Evolutionary conservation across 2,329 filamentous ascomycete genomes (phyloP), one percentile per base, ranked within the genome.

Genomic region (Graphilbum fragrans): DNA sequence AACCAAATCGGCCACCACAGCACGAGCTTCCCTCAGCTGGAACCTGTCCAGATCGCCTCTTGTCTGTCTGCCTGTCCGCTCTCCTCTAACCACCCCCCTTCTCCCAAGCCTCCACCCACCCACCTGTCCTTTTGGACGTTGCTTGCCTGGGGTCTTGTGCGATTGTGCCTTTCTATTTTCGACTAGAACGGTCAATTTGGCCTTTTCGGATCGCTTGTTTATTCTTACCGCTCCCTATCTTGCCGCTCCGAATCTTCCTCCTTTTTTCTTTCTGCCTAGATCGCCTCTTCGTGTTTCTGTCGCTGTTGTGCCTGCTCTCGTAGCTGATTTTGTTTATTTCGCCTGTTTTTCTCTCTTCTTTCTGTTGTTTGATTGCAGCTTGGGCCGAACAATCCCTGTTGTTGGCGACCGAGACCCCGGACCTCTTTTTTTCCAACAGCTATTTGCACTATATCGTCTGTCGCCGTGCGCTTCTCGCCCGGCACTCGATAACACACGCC

Each of bases 1-100:
- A 43, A 21, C 19, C 16, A 19, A 20, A 40, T 39, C 46, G 41
- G 42, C 44, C 43, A 41, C 37, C 31, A 16, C 10, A 37, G 37
- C 22, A 32, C 17, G 29, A 41, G 38, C 38, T 35, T 35, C 4
- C 22, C 32, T 21, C 23, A 20, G 40, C 42, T 35, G 39, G 39
- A 41, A 38, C 39, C 42, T 41, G 38, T 43, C 41, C 40, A 7
- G 25, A 27, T 45, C 35, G 38, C 34, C 38, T 35, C 38, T 41
- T 27, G 25, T 25, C 27, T 35, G 38, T 38, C 33, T 32, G 35
- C 25, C 34, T 41, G 38, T 46, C 29, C 23, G 22, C 23, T 27
- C 25, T 35, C 23, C 25, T 14, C n/a, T 27, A 29, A 35, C 29
- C 22, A 16, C 27, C 20, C 31, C 17, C 27, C 35, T 37, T 14